Base-by-base conservation (phyloP, 192 early-diverging fungal species). In the Entomortierella lignicola region DNA sequence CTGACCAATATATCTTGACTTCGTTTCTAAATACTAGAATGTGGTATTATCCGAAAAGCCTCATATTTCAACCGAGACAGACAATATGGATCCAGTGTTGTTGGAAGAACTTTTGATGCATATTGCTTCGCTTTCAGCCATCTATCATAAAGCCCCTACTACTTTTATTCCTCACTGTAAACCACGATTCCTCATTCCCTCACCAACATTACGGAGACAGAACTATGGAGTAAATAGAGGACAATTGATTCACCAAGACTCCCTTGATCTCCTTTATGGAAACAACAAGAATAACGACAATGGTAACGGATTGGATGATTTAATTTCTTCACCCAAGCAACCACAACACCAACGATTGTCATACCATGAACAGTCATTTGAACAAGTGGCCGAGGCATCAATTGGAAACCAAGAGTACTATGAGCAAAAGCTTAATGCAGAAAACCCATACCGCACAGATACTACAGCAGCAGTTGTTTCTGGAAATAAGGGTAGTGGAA, bases 31-130 rank as follows among this genome's bases (percentile, higher is more conserved):
- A n/a, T n/a, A n/a, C 7, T 81, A 94, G 91, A 87, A 93, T 0
- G 90, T 99, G 23, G 92, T 99, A 17, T 84, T 99, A 20, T 91
- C 93, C 12, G 96, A 98, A 47, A 98, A 96, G 71, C 97, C 97
- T 15, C 86, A 93, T 58, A 99, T 99, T 56, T 92, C 94, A 11
- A 94, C 94, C 26, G 96, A 99, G 80, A 94, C 94, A 53, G 97
- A 99, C 72, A 94, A 95, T 60, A 86, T 99, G 61, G 95, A 96
- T 52, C 87, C 87, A 34, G 83, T 85, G 23, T 77, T 99, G 25
- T 84, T 99, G 30, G 92, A 97, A 53, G 96, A 98, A 69, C 82
- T 99, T 21, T 80, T 98, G 21, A 82, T 94, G 41, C 89, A 99
- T 64, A 88, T 99, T 39, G 92, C 92, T 18, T 94, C 89, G 10